Evolutionary conservation across 2,329 filamentous ascomycete species (phyloP).

Genomic region (Ploettnerulaceae sp.): DNA sequence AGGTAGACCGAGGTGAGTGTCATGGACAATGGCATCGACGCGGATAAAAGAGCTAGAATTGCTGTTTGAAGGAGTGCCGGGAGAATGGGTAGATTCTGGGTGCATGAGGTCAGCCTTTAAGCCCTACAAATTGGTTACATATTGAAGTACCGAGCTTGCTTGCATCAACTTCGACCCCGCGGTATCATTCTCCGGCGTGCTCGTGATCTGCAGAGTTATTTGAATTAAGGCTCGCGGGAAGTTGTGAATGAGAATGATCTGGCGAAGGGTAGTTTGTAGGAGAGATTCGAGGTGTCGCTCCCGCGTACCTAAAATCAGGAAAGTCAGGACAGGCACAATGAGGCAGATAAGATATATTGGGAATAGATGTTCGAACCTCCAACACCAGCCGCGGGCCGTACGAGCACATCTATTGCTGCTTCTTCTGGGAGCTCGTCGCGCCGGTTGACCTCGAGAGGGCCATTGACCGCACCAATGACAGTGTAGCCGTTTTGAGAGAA

Average conservation of each 20-base stretch:
- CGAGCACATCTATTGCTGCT: slow-evolving; percentile 81
- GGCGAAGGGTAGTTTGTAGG: slow-evolving; percentile 65
- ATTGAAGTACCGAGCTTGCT: slow-evolving; percentile 49
- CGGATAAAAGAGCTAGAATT: slow-evolving; percentile 73
- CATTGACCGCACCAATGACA: slow-evolving; percentile 82
- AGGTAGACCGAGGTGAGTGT: slow-evolving; percentile 63
- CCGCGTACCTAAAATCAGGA: slow-evolving; percentile 48
- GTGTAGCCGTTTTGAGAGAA: slow-evolving; percentile 73
- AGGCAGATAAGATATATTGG: slow-evolving; percentile 4
- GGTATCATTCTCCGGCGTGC: slow-evolving; percentile 63
- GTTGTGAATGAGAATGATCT: slow-evolving; percentile 68
- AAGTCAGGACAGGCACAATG: slow-evolving; percentile 6
- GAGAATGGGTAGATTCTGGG: slow-evolving; percentile 70
- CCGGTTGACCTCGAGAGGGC: slow-evolving; percentile 82
- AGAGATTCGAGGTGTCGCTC: slow-evolving; percentile 80
- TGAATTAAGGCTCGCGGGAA: slow-evolving; percentile 77
- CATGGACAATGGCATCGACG: slow-evolving; percentile 72
- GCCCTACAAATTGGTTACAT: slow-evolving; percentile 4
- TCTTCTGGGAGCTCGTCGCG: slow-evolving; percentile 90
- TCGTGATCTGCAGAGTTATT: slow-evolving; percentile 71
- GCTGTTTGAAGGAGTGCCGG: slow-evolving; percentile 79
- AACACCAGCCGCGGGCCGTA: slow-evolving; percentile 79
- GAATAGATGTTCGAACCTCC: slow-evolving; percentile 53
- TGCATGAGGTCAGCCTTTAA: slow-evolving; percentile 14
- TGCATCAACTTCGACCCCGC: slow-evolving; percentile 55